Conservation (phyloP, 768 basidiomycete genomes). For the Trametes villosa region DNA sequence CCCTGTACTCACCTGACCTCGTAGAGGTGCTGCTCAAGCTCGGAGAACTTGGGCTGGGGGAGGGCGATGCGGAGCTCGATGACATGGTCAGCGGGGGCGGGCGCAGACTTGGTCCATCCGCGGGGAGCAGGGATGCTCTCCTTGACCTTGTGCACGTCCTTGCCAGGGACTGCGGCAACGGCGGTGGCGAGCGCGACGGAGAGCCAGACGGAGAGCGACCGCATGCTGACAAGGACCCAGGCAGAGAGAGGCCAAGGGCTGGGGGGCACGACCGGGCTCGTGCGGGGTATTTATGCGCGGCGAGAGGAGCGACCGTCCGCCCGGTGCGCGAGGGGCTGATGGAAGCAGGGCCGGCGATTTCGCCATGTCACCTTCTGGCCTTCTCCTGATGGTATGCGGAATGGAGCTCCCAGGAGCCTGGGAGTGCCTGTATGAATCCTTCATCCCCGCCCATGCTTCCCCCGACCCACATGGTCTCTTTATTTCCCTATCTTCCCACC, state of each 20-base stretch:
- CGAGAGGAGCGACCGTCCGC: not conserved
- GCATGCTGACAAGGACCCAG: conserved; percentile 20
- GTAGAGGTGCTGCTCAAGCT: conserved; percentile 55
- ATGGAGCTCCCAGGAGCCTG: conserved; percentile 9
- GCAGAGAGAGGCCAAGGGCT: conserved; percentile 12
- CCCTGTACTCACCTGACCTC: conserved; percentile 45
- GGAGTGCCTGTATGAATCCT: not conserved
- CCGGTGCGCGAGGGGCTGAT: conserved; percentile 6
- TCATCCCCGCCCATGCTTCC: not conserved
- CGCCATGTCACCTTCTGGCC: conserved; percentile 7
- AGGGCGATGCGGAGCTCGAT: conserved; percentile 61
- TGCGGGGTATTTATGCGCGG: conserved; percentile 6
- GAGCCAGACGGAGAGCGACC: conserved; percentile 20
- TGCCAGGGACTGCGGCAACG: conserved; percentile 22
- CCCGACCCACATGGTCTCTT: conserved; percentile 1
- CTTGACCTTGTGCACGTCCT: conserved; percentile 45
- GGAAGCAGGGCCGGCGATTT: conserved; percentile 8
- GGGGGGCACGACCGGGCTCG: not conserved
- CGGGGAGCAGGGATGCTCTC: conserved; percentile 50
- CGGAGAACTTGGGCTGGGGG: conserved; percentile 55
- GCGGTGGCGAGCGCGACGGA: conserved; percentile 10
- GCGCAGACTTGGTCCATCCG: conserved; percentile 51
- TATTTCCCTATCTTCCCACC: conserved; percentile 6
- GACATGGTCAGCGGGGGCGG: conserved; percentile 49
- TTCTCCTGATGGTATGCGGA: not conserved